Percentiles rank a stretch among this genome's conserved stretches.
These are phyloP conservation scores for Thielaviopsis euricoi DNA, from an alignment of 2,329 filamentous ascomycete genomes.

Conservation along the genomic window DNA sequence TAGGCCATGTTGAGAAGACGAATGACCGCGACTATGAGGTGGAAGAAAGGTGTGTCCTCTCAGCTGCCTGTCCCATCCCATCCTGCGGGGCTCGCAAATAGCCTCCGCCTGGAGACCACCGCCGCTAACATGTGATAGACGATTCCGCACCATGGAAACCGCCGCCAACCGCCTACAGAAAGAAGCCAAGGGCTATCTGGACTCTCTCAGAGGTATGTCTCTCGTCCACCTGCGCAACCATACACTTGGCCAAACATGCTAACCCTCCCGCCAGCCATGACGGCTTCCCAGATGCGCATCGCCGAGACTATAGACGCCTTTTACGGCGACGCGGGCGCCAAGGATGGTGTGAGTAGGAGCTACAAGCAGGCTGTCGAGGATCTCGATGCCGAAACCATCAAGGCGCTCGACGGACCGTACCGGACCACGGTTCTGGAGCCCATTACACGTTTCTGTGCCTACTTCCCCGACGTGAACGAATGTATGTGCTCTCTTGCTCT, in stretches of 20 bases:
- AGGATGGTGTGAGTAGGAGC: slow-evolving; percentile 85
- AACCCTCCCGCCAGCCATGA: slow-evolving; percentile 55
- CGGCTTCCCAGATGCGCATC: slow-evolving; percentile 96
- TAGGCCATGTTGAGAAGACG: slow-evolving; percentile 92
- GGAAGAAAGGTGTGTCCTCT: slow-evolving; percentile 55
- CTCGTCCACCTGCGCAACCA: neutral
- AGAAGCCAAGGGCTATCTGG: slow-evolving; percentile 94
- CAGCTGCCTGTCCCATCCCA: too few species aligned
- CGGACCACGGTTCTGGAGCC: slow-evolving; percentile 89
- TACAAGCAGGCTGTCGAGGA: slow-evolving; percentile 99
- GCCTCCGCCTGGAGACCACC: neutral
- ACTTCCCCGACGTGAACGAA: slow-evolving; percentile 98
- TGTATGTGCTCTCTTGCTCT: slow-evolving; percentile 34
- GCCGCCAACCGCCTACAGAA: slow-evolving; percentile 86
- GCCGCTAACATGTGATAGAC: slow-evolving; percentile 32
- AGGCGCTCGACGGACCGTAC: slow-evolving; percentile 92
- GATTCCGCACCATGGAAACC: slow-evolving; percentile 94
- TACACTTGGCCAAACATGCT: neutral
- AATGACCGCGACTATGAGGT: slow-evolving; percentile 98
- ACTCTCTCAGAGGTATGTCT: slow-evolving; percentile 65
- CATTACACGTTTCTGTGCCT: slow-evolving; percentile 89
- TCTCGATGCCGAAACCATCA: slow-evolving; percentile 94
- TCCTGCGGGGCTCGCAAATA: neutral
- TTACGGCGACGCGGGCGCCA: slow-evolving; percentile 89
- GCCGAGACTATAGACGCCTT: slow-evolving; percentile 98